Conservation (phyloP, 208 protist species). For the Acanthamoeba royreba region DNA sequence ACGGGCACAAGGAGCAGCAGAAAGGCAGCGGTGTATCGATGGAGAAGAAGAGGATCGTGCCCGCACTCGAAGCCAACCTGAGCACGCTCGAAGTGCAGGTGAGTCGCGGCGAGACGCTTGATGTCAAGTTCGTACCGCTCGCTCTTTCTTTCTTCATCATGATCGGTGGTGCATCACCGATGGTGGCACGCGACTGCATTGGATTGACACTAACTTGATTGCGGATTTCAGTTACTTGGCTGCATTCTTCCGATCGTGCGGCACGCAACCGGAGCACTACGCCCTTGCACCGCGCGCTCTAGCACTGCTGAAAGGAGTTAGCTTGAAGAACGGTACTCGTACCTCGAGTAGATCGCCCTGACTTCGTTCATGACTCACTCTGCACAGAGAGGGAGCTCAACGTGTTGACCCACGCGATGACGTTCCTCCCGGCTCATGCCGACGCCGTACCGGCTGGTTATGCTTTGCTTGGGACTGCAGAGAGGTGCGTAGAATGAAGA, state of each 20-base stretch:
- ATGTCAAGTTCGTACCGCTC: neutral
- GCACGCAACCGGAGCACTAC: neutral
- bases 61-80: neutral
- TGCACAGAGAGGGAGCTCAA: neutral
- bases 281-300: neutral
- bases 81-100: neutral
- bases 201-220: neutral
- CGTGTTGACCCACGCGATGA: neutral
- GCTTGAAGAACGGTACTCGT: neutral
- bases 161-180: neutral
- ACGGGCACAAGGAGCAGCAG: too few relatives aligned
- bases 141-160: neutral
- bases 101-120: neutral
- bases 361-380: neutral
- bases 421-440: neutral
- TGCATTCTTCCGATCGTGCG: neutral
- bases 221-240: neutral
- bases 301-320: neutral
- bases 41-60: too few relatives aligned
- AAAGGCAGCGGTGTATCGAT: too few relatives aligned
- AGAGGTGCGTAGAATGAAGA: too few relatives aligned
- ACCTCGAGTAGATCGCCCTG: neutral
- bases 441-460: neutral
- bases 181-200: too few relatives aligned
- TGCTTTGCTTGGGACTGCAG: neutral